phyloP scores from a whole-genome alignment of 2,329 filamentous ascomycete genomes.

The Fusarium burgessii region DNA sequence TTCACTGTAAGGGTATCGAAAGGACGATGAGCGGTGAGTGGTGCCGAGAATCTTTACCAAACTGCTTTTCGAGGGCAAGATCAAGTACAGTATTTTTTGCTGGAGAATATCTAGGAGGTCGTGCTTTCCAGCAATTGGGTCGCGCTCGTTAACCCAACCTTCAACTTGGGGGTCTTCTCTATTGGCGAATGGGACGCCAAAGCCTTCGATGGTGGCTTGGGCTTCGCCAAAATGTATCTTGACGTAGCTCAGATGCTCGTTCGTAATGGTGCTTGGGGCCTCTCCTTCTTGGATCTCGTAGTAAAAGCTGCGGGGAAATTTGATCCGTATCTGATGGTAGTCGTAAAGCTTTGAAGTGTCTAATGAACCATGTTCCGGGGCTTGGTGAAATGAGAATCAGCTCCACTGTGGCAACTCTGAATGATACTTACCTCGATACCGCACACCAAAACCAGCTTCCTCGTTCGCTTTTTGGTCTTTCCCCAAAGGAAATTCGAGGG shows the following conservation, averaged over 20 bases:
- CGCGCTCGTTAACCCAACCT: constrained; percentile 12
- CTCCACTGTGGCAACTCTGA: background rate
- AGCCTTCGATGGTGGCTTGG: background rate
- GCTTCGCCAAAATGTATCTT: background rate
- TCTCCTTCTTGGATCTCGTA: background rate
- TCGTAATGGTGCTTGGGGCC: background rate
- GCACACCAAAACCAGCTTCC: constrained; percentile 6
- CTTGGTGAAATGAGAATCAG: background rate
- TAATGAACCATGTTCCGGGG: background rate
- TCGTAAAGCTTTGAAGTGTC: background rate
- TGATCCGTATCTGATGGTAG: background rate
- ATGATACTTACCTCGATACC: background rate
- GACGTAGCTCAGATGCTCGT: background rate
- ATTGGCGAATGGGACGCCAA: constrained; percentile 13
- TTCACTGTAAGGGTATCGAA: background rate
- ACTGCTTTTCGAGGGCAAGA: background rate
- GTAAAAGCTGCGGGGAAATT: background rate
- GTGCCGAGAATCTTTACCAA: background rate
- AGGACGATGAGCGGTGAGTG: background rate
- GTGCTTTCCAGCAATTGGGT: background rate
- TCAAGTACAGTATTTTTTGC: background rate
- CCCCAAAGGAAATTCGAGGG: background rate
- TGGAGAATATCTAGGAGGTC: background rate
- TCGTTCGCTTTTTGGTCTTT: constrained; percentile 1
- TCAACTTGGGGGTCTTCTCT: background rate